These are phyloP conservation scores for Lachancea quebecensis DNA, from an alignment of 805 yeast genomes.

Conservation along the genomic window DNA sequence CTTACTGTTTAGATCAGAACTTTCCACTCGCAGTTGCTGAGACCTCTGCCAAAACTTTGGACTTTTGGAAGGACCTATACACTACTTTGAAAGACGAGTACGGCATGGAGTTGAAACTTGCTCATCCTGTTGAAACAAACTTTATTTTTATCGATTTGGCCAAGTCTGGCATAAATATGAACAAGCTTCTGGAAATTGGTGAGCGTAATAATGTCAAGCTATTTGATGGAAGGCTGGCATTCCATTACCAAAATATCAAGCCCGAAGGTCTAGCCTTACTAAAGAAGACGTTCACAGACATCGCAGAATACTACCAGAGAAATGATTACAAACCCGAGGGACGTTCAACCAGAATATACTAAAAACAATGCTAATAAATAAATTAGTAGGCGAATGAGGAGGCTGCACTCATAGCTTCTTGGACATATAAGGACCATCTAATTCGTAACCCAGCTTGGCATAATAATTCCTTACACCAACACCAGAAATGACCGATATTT, in stretches of 20 bases:
- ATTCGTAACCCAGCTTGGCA: slow-evolving; percentile 79
- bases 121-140: slow-evolving; percentile 66
- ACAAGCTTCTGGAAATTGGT: slow-evolving; percentile 40
- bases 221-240: slow-evolving; percentile 59
- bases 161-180: slow-evolving; percentile 40
- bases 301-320: slow-evolving; percentile 38
- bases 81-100: slow-evolving; percentile 36
- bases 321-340: slow-evolving; percentile 17
- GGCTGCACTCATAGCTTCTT: slow-evolving; percentile 34
- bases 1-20: slow-evolving; percentile 41
- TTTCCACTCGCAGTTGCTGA: slow-evolving; percentile 46
- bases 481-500: slow-evolving; percentile 91
- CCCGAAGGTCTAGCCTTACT: slow-evolving; percentile 43
- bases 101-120: slow-evolving; percentile 37
- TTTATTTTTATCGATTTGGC: slow-evolving; percentile 60
- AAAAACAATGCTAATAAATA: not conserved
- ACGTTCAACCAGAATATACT: slow-evolving; percentile 8
- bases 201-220: slow-evolving; percentile 46
- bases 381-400: not conserved
- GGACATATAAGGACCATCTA: slow-evolving; percentile 99
- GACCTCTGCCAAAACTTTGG: slow-evolving; percentile 35
- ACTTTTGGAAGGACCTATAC: slow-evolving; percentile 39
- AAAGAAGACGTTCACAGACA: slow-evolving; percentile 45
- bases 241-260: slow-evolving; percentile 52
- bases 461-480: slow-evolving; percentile 97